phyloP scores from a whole-genome alignment of 1,139 yeast species.

The Hyphopichia pseudoburtonii region DNA sequence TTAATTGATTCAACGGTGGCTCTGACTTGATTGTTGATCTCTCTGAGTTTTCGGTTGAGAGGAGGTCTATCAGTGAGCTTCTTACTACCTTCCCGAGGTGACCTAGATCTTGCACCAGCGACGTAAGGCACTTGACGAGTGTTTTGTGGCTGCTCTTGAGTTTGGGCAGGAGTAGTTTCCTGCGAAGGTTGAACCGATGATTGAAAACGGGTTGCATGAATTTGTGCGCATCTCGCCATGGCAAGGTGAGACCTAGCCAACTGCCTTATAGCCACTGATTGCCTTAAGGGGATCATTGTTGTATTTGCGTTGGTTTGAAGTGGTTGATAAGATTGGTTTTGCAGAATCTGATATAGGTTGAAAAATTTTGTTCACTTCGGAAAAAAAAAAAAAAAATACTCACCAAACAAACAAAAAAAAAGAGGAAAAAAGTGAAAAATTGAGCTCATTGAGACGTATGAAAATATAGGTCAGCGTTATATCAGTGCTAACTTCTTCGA shows the following conservation, averaged over 20 bases:
- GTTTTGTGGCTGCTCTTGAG: constrained; percentile 1
- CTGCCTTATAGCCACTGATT: constrained; percentile 9
- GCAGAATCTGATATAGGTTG: no score
- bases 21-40: constrained; percentile 33
- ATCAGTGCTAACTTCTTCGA: no score
- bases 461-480: no score
- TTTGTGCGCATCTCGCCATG: not conserved
- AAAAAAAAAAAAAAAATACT: not conserved
- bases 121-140: no score
- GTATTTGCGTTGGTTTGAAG: no score
- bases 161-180: constrained; percentile 3
- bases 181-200: no score
- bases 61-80: constrained; percentile 5
- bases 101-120: no score
- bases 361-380: not conserved
- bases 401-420: not conserved
- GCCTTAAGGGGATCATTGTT: constrained; percentile 23
- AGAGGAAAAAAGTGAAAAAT: not conserved
- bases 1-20: constrained; percentile 27
- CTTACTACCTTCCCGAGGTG: no score
- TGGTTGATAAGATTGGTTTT: no score
- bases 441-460: no score
- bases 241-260: constrained; percentile 1
- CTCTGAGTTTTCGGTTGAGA: constrained; percentile 26
- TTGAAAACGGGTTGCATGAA: constrained; percentile 13